Percentiles rank a stretch among this genome's conserved stretches.
phyloP scores from a whole-genome alignment of 1,139 yeast genomes.

The Candida pseudoviswanathii region DNA sequence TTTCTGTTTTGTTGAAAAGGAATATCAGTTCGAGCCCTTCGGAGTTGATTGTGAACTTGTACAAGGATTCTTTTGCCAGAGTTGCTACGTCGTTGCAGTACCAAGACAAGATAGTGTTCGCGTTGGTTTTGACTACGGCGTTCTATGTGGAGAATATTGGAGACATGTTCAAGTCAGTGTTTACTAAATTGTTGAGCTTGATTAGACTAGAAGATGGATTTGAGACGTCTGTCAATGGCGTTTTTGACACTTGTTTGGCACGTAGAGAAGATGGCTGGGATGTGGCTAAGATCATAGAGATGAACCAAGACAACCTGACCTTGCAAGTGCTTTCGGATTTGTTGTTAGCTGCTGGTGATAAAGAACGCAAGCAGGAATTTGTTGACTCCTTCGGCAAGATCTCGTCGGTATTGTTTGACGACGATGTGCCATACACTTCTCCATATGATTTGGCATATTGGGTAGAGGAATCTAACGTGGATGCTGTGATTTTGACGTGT shows the following conservation, averaged over 20 bases:
- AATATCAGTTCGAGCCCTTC: slow-evolving; percentile 21
- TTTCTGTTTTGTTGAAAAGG: slow-evolving; percentile 37
- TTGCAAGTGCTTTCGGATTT: slow-evolving; percentile 16
- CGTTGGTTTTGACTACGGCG: slow-evolving; percentile 37
- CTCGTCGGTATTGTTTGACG: slow-evolving; percentile 9
- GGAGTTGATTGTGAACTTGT: slow-evolving; percentile 36
- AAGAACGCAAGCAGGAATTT: slow-evolving; percentile 5
- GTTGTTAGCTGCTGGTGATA: slow-evolving; percentile 9
- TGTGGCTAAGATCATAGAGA: slow-evolving; percentile 8
- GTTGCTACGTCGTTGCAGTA: slow-evolving; percentile 54
- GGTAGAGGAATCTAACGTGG: slow-evolving; percentile 15
- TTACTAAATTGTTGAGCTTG: slow-evolving; percentile 11
- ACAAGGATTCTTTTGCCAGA: slow-evolving; percentile 47
- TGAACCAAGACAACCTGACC: slow-evolving; percentile 23
- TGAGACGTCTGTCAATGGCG: background rate
- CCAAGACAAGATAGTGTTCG: slow-evolving; percentile 50
- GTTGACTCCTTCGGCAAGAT: slow-evolving; percentile 19
- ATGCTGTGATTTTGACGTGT: slow-evolving; percentile 58
- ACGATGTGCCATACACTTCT: slow-evolving; percentile 11
- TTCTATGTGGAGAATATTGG: slow-evolving; percentile 31
- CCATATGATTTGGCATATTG: slow-evolving; percentile 24
- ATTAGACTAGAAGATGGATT: background rate
- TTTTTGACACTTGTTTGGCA: slow-evolving; percentile 13
- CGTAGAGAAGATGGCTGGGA: slow-evolving; percentile 9
- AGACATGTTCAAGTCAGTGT: slow-evolving; percentile 19